Conservation (phyloP, 1,284 basidiomycete species). For the Ceratobasidium papillatum region DNA sequence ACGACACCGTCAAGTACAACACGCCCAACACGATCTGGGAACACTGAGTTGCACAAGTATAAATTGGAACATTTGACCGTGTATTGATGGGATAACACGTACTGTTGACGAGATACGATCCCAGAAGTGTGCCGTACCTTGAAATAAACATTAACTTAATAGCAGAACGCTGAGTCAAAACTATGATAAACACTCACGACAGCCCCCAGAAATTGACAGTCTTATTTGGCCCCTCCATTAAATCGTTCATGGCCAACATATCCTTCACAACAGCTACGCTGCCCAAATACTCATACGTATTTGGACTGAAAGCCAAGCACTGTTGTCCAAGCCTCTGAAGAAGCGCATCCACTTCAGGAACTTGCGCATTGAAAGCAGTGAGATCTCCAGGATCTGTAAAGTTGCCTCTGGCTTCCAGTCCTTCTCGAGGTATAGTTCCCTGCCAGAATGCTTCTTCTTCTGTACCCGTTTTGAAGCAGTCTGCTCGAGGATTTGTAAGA, state of each 20-base stretch:
- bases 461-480: conserved; percentile 17
- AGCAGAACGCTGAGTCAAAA: neutral
- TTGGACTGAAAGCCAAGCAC: neutral
- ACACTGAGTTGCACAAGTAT: conserved; percentile 33
- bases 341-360: neutral
- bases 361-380: neutral
- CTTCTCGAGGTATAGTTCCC: neutral
- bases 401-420: conserved; percentile 10
- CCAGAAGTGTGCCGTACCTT: conserved; percentile 45
- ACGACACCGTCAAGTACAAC: conserved; percentile 42
- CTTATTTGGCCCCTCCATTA: conserved; percentile 37
- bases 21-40: conserved; percentile 40
- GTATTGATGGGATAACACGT: neutral
- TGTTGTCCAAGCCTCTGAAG: neutral
- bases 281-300: conserved; percentile 5
- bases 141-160: neutral
- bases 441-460: conserved; percentile 2
- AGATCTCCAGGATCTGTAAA: conserved; percentile 13
- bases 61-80: no score
- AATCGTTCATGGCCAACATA: conserved; percentile 42
- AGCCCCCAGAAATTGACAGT: conserved; percentile 43
- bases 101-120: conserved; percentile 40
- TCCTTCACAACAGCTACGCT: conserved; percentile 31
- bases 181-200: conserved; percentile 25
- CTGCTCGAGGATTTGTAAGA: neutral